phyloP scores from a whole-genome alignment of 371 early-diverging fungal genomes.

The Mucor mucedo region DNA sequence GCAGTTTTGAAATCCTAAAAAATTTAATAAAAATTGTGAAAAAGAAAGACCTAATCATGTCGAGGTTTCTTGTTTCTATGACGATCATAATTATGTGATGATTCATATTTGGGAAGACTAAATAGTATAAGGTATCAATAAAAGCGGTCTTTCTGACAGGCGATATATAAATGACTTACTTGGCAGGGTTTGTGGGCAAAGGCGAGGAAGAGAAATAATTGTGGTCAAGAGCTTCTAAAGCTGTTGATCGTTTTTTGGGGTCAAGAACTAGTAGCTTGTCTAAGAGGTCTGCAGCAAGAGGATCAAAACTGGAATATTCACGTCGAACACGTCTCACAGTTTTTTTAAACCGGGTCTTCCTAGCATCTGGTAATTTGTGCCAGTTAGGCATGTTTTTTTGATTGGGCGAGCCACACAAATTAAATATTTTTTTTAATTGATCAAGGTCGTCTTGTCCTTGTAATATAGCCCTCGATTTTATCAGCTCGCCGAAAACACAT shows the following conservation, averaged over 20 bases:
- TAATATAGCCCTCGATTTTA: conserved; percentile 77
- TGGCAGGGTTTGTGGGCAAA: conserved; percentile 61
- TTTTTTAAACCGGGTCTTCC: conserved; percentile 47
- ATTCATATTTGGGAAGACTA: conserved; percentile 66
- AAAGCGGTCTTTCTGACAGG: not conserved
- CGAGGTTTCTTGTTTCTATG: conserved; percentile 24
- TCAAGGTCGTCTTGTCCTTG: conserved; percentile 82
- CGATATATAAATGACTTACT: conserved; percentile 39
- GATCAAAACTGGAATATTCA: conserved; percentile 57
- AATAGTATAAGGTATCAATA: not conserved
- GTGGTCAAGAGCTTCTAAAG: conserved; percentile 78
- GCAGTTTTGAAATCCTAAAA: no score
- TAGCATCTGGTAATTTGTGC: conserved; percentile 67
- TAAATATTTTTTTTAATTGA: conserved; percentile 82
- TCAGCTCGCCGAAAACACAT: conserved; percentile 88
- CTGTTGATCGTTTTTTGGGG: conserved; percentile 80
- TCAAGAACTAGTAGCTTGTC: conserved; percentile 77
- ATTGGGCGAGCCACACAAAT: conserved; percentile 83
- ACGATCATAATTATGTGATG: conserved; percentile 59
- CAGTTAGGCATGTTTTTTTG: conserved; percentile 77
- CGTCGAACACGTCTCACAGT: conserved; percentile 59
- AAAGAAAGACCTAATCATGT: no score
- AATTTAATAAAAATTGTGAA: no score
- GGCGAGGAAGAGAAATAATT: conserved; percentile 68
- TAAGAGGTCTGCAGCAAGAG: conserved; percentile 72